Percentiles rank a stretch among this genome's conserved stretches.
phyloP scores from a whole-genome alignment of 2,329 filamentous ascomycete species.

The Dothistroma septosporum region DNA sequence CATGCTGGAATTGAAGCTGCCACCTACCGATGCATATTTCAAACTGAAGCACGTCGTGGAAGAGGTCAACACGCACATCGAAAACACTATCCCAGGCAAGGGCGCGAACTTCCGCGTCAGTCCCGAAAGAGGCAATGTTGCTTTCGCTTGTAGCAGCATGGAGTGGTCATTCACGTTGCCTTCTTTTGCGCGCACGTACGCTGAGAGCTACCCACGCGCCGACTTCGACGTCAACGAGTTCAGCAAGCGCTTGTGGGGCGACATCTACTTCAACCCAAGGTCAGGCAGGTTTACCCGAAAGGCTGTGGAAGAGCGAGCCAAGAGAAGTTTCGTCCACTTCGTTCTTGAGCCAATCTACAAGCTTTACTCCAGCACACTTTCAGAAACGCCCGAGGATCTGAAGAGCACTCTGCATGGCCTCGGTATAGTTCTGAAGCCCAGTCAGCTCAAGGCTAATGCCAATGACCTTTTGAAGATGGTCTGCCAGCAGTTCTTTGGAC shows the following conservation, averaged over 20 bases:
- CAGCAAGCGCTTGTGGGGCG: slow-evolving; percentile 82
- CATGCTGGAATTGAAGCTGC: slow-evolving; percentile 89
- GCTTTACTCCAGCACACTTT: slow-evolving; percentile 90
- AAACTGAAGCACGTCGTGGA: slow-evolving; percentile 99
- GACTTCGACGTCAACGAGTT: slow-evolving; percentile 74
- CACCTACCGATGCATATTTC: slow-evolving; percentile 94
- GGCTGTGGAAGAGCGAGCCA: slow-evolving; percentile 71
- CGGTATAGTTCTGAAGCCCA: slow-evolving; percentile 83
- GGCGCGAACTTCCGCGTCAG: slow-evolving; percentile 78
- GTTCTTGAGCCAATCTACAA: slow-evolving; percentile 97
- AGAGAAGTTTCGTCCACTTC: slow-evolving; percentile 88
- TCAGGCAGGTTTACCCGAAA: slow-evolving; percentile 92
- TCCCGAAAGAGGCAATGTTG: slow-evolving; percentile 96
- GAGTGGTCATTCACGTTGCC: slow-evolving; percentile 94
- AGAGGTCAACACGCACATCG: slow-evolving; percentile 93
- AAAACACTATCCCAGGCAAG: slow-evolving; percentile 75
- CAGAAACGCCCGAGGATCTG: slow-evolving; percentile 79
- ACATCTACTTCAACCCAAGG: slow-evolving; percentile 89
- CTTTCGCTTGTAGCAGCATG: slow-evolving; percentile 89
- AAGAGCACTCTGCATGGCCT: slow-evolving; percentile 72
- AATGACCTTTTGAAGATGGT: slow-evolving; percentile 83
- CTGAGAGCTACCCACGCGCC: slow-evolving; percentile 64
- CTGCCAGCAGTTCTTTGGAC: slow-evolving; percentile 92
- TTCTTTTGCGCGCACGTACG: slow-evolving; percentile 95
- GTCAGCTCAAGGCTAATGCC: slow-evolving; percentile 85